These are phyloP conservation scores for Cutaneotrichosporon cutaneum DNA, from an alignment of 1,284 basidiomycete species.

Conservation along the genomic window DNA sequence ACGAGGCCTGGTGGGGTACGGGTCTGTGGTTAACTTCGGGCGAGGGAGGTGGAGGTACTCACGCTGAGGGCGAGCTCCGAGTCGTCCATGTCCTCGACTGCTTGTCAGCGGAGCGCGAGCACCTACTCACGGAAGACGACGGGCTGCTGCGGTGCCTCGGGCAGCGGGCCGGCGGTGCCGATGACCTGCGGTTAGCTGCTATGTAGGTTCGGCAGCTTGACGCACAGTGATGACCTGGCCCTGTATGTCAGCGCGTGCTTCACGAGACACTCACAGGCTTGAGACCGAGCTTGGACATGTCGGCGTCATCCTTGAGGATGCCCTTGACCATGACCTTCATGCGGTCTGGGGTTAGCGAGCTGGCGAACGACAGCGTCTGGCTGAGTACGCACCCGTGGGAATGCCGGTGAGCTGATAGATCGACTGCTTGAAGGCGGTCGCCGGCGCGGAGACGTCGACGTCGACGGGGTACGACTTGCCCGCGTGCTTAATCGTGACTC, in stretches of 20 bases:
- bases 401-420: constrained; percentile 82
- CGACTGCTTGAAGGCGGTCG: constrained; percentile 74
- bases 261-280: constrained; percentile 73
- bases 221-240: constrained; percentile 56
- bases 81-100: constrained; percentile 77
- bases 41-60: constrained; percentile 33
- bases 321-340: constrained; percentile 99
- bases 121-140: constrained; percentile 64
- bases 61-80: constrained; percentile 75
- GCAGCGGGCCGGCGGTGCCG: constrained; percentile 86
- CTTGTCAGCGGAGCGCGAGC: constrained; percentile 44
- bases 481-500: constrained; percentile 84
- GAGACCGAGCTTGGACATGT: constrained; percentile 75
- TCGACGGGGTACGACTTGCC: constrained; percentile 65
- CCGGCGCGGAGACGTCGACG: constrained; percentile 59
- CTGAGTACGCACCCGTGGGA: constrained; percentile 55
- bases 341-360: constrained; percentile 59
- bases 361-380: neutral
- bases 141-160: constrained; percentile 75
- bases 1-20: constrained; percentile 55
- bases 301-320: constrained; percentile 67
- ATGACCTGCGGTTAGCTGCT: constrained; percentile 69
- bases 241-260: constrained; percentile 49
- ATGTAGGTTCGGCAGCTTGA: constrained; percentile 50
- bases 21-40: constrained; percentile 52